Evolutionary conservation across 208 protist genomes (phyloP), one percentile per base, ranked within the genome.

Genomic region (Phytomonas sp.): DNA sequence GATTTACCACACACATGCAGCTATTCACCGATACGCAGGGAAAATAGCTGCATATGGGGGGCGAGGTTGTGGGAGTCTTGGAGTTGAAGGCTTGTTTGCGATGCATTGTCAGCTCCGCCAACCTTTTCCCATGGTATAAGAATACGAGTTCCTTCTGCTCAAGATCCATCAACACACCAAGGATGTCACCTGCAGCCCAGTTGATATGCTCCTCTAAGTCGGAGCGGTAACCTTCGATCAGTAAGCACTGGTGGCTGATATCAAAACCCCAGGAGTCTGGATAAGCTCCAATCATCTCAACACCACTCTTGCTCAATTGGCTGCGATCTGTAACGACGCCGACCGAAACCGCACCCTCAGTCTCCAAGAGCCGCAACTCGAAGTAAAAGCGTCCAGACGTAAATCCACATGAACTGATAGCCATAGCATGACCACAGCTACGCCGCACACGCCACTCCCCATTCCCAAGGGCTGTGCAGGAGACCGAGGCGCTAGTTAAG

Each of bases 181-280:
- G 75, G 60, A 93, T 81, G 72, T 97, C 93, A 63, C 90, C 78
- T 0, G 70, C 40, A 68, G 92, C 92, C 91, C 89, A 96, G 72
- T 83, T 85, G 4, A 72, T 71, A 29, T 87, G 84, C 15, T 79
- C 66, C 60, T 74, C 66, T 67, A 89, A 88, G 46, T 96, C 89
- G 33, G 82, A 68, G 15, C 83, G 79, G 68, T 82, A 75, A 29
- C 87, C 89, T 53, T 84, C 66, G 78, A 93, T 80, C 56, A 84
- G 72, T 34, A 84, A 76, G 77, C 79, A 90, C 64, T 79, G 74
- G 26, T 87, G 88, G 23, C 72, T 68, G 23, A 81, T 80, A 76
- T 95, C 90, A 77, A 94, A 96, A 51, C 72, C 74, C 91, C 93
- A 97, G 3, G 88, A 93, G 61, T 88, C 79, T 9, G 64, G 74